phyloP scores from a whole-genome alignment of 2,329 filamentous ascomycete species.

The Domatiomyces catenatus region DNA sequence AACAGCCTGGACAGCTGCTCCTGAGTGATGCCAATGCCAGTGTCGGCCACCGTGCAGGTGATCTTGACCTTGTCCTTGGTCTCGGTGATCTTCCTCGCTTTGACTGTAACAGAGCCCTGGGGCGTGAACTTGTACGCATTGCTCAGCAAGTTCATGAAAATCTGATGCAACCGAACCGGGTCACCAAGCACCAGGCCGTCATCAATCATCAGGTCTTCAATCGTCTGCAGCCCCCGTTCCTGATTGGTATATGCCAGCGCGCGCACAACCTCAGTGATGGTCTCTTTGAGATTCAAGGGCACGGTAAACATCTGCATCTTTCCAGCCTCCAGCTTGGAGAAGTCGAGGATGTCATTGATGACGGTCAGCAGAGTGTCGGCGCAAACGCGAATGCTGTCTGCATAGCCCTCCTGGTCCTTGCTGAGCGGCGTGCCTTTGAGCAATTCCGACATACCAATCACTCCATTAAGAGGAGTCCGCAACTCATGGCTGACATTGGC shows the following conservation, averaged over 20 bases:
- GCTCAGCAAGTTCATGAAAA: constrained; percentile 48
- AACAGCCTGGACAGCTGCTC: constrained; percentile 50
- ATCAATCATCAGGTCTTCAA: constrained; percentile 50
- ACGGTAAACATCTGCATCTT: constrained; percentile 56
- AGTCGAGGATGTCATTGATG: constrained; percentile 33
- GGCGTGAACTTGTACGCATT: constrained; percentile 50
- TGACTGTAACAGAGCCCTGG: constrained; percentile 35
- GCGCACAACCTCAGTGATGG: constrained; percentile 48
- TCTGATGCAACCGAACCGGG: constrained; percentile 57
- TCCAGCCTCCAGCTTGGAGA: constrained; percentile 40
- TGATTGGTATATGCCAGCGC: constrained; percentile 49
- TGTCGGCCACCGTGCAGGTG: constrained; percentile 42
- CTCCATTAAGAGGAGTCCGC: constrained; percentile 29
- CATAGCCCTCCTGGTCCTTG: constrained; percentile 28
- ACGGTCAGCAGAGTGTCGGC: constrained; percentile 30
- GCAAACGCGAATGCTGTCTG: constrained; percentile 29
- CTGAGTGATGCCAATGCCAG: constrained; percentile 49
- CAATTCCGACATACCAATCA: constrained; percentile 29
- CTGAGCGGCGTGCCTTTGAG: constrained; percentile 25
- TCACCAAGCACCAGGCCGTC: constrained; percentile 63
- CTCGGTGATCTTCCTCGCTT: constrained; percentile 24
- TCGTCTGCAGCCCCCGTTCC: constrained; percentile 43
- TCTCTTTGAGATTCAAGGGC: constrained; percentile 58
- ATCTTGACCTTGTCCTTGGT: constrained; percentile 21
- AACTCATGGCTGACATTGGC: constrained; percentile 31